These are phyloP conservation scores for Breviolum minutum DNA, from an alignment of 73 alveolate genomes.

Conservation along the genomic window DNA sequence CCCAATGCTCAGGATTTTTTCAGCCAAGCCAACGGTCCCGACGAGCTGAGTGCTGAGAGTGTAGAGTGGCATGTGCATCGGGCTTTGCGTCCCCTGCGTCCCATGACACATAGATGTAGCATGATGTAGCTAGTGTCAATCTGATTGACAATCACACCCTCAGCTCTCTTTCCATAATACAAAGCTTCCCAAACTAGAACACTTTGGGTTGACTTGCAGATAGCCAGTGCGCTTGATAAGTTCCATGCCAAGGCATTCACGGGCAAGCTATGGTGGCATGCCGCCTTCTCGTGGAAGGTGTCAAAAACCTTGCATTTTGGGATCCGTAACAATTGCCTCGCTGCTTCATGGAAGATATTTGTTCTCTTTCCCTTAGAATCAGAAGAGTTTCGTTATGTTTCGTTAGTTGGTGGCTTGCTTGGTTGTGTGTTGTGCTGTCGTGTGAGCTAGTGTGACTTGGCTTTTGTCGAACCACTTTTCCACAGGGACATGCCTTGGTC, in stretches of 20 bases:
- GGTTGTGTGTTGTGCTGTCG: neutral
- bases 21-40: conserved; percentile 35
- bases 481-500: conserved; percentile 45
- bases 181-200: neutral
- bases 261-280: conserved; percentile 53
- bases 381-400: neutral
- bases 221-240: too few species aligned
- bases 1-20: conserved; percentile 11
- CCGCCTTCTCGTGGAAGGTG: conserved; percentile 42
- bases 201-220: neutral
- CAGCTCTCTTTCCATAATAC: neutral
- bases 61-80: too few species aligned
- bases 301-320: neutral
- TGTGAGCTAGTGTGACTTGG: neutral
- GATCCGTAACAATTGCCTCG: too few species aligned
- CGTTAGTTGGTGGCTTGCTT: neutral
- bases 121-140: neutral
- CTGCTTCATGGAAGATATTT: too few species aligned
- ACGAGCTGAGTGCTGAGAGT: neutral
- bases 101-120: neutral
- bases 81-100: neutral
- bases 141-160: too few species aligned
- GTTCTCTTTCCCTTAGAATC: too few species aligned
- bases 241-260: neutral
- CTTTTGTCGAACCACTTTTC: neutral